Evolutionary conservation across 2,329 filamentous ascomycete species (phyloP).

Genomic region (Xylariomycetidae sp.): DNA sequence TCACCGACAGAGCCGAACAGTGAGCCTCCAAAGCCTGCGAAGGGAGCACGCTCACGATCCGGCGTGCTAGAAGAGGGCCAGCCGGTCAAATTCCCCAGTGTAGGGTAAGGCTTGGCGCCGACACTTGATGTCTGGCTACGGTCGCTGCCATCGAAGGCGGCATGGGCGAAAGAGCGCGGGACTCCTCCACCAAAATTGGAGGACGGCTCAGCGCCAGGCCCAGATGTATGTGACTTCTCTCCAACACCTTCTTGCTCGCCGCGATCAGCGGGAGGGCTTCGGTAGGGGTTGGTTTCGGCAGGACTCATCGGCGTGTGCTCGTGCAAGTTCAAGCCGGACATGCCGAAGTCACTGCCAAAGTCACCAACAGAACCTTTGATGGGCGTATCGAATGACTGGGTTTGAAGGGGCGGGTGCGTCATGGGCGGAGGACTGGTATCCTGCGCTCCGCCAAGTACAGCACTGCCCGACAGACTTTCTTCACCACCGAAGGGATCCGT

Average conservation of each 20-base stretch:
- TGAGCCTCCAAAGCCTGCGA: conserved; percentile 69
- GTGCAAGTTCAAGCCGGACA: conserved; percentile 53
- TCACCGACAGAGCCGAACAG: conserved; percentile 74
- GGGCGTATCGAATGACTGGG: conserved; percentile 45
- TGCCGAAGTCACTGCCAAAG: conserved; percentile 59
- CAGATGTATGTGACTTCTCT: conserved; percentile 43
- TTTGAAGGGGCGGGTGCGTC: conserved; percentile 27
- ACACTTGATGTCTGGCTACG: conserved; percentile 90
- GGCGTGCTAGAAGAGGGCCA: conserved; percentile 63
- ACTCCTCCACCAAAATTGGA: conserved; percentile 35
- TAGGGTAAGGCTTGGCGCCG: conserved; percentile 67
- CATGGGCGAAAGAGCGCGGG: conserved; percentile 39
- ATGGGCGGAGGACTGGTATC: conserved; percentile 52
- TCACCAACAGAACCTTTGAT: conserved; percentile 50
- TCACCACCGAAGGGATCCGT: conserved; percentile 71
- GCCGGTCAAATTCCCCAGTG: conserved; percentile 54
- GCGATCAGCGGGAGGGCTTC: conserved; percentile 76
- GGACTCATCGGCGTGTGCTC: conserved; percentile 74
- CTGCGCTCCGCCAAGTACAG: conserved; percentile 68
- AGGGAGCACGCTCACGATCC: conserved; percentile 52
- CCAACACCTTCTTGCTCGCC: conserved; percentile 53
- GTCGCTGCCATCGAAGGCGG: conserved; percentile 65
- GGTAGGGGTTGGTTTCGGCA: conserved; percentile 92
- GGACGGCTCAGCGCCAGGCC: conserved; percentile 46
- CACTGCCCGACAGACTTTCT: conserved; percentile 58